Conservation (phyloP, 768 basidiomycete species). For the Tylopilus felleus region DNA sequence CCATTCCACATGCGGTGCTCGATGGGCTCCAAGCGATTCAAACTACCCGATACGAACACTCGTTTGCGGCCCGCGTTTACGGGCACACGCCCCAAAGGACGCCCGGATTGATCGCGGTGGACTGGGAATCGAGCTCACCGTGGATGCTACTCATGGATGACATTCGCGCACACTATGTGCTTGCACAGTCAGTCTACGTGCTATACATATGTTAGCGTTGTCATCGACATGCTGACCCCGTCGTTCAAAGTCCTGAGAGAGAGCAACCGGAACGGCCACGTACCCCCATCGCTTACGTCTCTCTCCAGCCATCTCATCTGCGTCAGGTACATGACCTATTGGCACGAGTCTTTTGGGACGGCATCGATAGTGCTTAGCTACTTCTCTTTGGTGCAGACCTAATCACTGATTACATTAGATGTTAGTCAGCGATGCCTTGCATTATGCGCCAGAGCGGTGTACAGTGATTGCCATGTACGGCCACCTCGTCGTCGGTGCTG, state of each 20-base stretch:
- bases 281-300: slow-evolving; percentile 62
- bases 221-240: slow-evolving; percentile 2
- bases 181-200: slow-evolving; percentile 48
- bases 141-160: slow-evolving; percentile 79
- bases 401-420: not conserved
- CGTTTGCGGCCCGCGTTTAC: slow-evolving; percentile 63
- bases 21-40: slow-evolving; percentile 53
- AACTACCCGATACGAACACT: slow-evolving; percentile 62
- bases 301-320: slow-evolving; percentile 57
- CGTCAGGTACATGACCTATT: slow-evolving; percentile 71
- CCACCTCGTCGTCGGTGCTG: slow-evolving; percentile 66
- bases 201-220: not conserved
- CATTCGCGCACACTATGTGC: slow-evolving; percentile 58
- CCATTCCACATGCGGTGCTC: slow-evolving; percentile 35
- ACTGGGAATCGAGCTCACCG: slow-evolving; percentile 69
- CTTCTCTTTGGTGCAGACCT: not conserved
- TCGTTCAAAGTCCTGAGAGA: slow-evolving; percentile 48
- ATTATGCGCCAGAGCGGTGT: slow-evolving; percentile 64
- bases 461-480: slow-evolving; percentile 77
- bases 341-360: slow-evolving; percentile 68
- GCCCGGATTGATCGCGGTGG: slow-evolving; percentile 49
- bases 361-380: slow-evolving; percentile 56
- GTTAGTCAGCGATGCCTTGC: slow-evolving; percentile 66
- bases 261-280: slow-evolving; percentile 39
- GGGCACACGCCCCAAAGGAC: slow-evolving; percentile 34